Conservation (phyloP, 2,329 filamentous ascomycete species). For the Sclerotiophoma versabilis region DNA sequence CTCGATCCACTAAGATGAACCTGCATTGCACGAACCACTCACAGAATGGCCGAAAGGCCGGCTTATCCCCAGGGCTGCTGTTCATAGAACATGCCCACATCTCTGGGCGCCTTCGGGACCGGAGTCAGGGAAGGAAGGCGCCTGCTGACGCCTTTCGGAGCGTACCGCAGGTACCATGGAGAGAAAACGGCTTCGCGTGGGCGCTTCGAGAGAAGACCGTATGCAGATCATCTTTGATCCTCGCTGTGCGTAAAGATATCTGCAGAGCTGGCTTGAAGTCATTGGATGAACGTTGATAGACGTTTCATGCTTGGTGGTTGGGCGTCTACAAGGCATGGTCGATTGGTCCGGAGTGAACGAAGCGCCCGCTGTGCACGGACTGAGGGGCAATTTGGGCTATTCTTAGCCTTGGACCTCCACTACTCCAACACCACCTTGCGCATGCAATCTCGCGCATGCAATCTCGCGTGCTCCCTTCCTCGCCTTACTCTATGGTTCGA, state of each 20-base stretch:
- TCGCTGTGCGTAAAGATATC: conserved; percentile 24
- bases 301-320: conserved; percentile 26
- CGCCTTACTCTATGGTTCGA: neutral
- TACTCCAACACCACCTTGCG: conserved; percentile 12
- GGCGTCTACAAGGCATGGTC: conserved; percentile 29
- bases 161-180: conserved; percentile 21
- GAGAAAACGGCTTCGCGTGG: conserved; percentile 28
- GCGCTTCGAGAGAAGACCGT: conserved; percentile 37
- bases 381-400: conserved; percentile 11
- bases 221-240: conserved; percentile 34
- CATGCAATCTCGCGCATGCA: conserved; percentile 11
- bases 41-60: conserved; percentile 32
- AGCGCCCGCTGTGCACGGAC: conserved; percentile 10
- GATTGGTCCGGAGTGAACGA: conserved; percentile 24
- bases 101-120: conserved; percentile 35
- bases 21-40: conserved; percentile 34
- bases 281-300: conserved; percentile 32
- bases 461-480: conserved; percentile 6
- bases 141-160: conserved; percentile 39
- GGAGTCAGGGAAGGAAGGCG: conserved; percentile 33
- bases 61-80: conserved; percentile 21
- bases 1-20: conserved; percentile 35
- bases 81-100: conserved; percentile 30
- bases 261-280: conserved; percentile 4
- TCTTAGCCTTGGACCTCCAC: conserved; percentile 4